Evolutionary conservation across 257 asterid genomes (phyloP).

Genomic region (Galeopsis tetrahit): DNA sequence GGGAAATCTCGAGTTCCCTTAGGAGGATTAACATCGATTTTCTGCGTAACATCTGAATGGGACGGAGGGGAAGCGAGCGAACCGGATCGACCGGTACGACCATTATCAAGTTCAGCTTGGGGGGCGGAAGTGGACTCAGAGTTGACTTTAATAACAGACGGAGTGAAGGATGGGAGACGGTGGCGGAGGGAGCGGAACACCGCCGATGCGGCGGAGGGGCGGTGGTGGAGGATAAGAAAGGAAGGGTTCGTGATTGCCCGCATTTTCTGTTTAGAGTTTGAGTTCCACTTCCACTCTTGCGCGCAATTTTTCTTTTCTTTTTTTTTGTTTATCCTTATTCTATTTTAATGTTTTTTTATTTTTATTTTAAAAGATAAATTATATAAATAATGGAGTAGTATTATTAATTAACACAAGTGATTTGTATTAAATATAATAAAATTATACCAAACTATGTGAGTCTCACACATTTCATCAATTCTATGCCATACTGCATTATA

Average conservation of each 20-base stretch:
- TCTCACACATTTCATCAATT: too few species aligned
- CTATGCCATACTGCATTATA: too few species aligned
- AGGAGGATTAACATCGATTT: conserved; percentile 94
- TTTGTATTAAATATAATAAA: too few species aligned
- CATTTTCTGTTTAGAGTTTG: conserved; percentile 38
- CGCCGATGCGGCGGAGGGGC: conserved; percentile 42
- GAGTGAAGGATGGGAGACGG: conserved; percentile 41
- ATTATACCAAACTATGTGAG: too few species aligned
- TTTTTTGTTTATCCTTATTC: too few species aligned
- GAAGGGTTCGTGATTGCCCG: conserved; percentile 55
- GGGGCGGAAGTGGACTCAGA: conserved; percentile 46
- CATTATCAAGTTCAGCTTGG: conserved; percentile 48
- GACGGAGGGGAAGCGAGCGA: conserved; percentile 65
- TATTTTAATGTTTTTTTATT: too few species aligned
- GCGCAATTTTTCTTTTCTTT: neutral
- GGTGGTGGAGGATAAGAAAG: conserved; percentile 61
- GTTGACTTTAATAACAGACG: conserved; percentile 34
- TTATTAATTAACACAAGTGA: too few species aligned
- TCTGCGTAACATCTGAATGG: conserved; percentile 45
- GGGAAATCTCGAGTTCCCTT: conserved; percentile 97
- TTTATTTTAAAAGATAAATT: too few species aligned
- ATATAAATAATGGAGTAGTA: too few species aligned
- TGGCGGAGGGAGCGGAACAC: conserved; percentile 44
- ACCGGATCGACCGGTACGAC: conserved; percentile 62
- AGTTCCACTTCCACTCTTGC: neutral